Conservation (phyloP, 441 rosid species). For the Populus hybrid region DNA sequence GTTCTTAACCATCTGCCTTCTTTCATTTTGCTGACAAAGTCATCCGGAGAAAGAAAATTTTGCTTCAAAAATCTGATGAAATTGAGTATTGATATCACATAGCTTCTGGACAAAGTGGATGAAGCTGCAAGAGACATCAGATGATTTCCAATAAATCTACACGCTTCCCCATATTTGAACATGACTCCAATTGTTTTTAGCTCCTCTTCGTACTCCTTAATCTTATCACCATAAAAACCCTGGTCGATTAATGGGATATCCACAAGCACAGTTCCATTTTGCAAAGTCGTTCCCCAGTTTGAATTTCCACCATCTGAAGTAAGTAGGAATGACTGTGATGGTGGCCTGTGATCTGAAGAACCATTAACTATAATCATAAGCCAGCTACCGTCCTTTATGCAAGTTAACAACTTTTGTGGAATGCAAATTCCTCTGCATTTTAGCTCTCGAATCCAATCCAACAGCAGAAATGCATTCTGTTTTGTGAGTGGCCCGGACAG, state of each 20-base stretch:
- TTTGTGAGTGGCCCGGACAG: conserved; percentile 46
- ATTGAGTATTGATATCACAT: conserved; percentile 44
- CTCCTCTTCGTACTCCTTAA: conserved; percentile 36
- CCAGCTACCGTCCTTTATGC: conserved; percentile 59
- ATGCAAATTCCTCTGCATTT: conserved; percentile 7
- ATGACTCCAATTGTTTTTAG: conserved; percentile 54
- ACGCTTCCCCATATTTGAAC: conserved; percentile 52
- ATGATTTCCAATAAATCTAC: conserved; percentile 43
- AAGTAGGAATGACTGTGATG: conserved; percentile 56
- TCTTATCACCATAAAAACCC: conserved; percentile 43
- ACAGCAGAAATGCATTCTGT: conserved; percentile 44
- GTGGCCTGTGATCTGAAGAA: conserved; percentile 41
- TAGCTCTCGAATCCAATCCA: conserved; percentile 47
- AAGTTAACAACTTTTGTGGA: conserved; percentile 38
- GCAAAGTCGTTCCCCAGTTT: conserved; percentile 50
- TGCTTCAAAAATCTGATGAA: conserved; percentile 44
- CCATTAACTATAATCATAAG: conserved; percentile 44
- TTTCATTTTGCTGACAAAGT: conserved; percentile 39
- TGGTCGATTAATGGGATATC: conserved; percentile 66
- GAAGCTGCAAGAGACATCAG: conserved; percentile 49
- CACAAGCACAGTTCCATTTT: conserved; percentile 47
- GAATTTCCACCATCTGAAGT: conserved; percentile 22
- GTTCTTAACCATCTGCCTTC: conserved; percentile 49
- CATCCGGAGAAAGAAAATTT: conserved; percentile 31
- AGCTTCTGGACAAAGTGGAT: conserved; percentile 28